phyloP scores from a whole-genome alignment of 2,329 filamentous ascomycete genomes.

The Dryadomyces sulphureus region DNA sequence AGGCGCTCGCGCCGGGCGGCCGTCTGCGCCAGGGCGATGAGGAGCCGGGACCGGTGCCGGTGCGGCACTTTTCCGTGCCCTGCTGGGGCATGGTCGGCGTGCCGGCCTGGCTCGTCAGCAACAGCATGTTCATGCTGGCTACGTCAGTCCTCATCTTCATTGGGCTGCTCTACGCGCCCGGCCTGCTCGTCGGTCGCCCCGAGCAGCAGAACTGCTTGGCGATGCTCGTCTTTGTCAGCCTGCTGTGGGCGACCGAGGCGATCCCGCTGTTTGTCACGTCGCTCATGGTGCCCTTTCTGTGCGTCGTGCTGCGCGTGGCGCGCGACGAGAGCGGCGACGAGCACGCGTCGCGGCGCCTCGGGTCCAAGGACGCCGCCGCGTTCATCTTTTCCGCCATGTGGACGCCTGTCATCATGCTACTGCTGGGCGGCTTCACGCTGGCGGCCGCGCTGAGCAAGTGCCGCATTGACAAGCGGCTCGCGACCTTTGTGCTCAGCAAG shows the following conservation, averaged over 20 bases:
- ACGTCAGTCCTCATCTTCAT: constrained; percentile 59
- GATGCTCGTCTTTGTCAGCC: constrained; percentile 81
- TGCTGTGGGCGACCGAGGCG: constrained; percentile 95
- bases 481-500: constrained; percentile 90
- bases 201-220: constrained; percentile 96
- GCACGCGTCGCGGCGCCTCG: constrained; percentile 37
- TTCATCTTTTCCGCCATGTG: constrained; percentile 95
- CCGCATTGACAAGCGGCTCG: constrained; percentile 94
- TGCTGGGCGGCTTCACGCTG: constrained; percentile 90
- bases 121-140: constrained; percentile 65
- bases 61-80: constrained; percentile 48
- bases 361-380: constrained; percentile 64
- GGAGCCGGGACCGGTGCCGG: constrained; percentile 25
- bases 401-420: constrained; percentile 97
- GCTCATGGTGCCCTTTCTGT: constrained; percentile 82
- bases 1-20: constrained; percentile 37
- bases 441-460: constrained; percentile 93
- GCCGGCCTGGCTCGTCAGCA: constrained; percentile 71
- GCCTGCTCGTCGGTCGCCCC: constrained; percentile 41
- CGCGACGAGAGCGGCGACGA: constrained; percentile 50
- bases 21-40: constrained; percentile 77
- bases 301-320: constrained; percentile 73
- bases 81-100: constrained; percentile 45
- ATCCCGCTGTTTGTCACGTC: constrained; percentile 97
- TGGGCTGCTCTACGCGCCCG: constrained; percentile 57